These are phyloP conservation scores for Phoma sp. DNA, from an alignment of 2,329 filamentous ascomycete species.

Conservation along the genomic window DNA sequence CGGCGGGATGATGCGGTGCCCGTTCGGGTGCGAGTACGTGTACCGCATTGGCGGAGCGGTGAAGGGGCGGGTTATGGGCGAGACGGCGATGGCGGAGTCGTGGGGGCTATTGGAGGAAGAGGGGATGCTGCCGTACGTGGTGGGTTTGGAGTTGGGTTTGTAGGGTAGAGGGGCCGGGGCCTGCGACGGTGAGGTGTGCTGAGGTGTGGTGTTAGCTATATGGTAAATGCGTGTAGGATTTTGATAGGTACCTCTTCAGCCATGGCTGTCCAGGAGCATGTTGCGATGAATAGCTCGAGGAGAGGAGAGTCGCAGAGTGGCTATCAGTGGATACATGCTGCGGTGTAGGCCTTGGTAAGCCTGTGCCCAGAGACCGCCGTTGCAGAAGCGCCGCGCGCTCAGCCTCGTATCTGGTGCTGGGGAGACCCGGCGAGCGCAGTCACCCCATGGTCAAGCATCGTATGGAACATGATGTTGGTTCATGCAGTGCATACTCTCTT, in stretches of 20 bases:
- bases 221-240: neutral
- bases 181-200: neutral
- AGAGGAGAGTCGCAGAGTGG: neutral
- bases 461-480: conserved; percentile 26
- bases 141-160: conserved; percentile 11
- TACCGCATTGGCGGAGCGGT: conserved; percentile 16
- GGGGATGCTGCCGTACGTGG: conserved; percentile 21
- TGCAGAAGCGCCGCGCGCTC: conserved; percentile 11
- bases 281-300: neutral
- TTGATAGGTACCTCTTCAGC: conserved; percentile 20
- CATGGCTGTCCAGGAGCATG: conserved; percentile 22
- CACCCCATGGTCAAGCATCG: neutral
- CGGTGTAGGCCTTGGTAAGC: conserved; percentile 18
- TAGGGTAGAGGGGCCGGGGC: neutral
- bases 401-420: conserved; percentile 18
- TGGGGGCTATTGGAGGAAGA: conserved; percentile 6
- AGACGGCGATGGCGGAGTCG: conserved; percentile 23
- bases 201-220: neutral
- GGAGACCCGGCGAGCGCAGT: neutral
- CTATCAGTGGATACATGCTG: conserved; percentile 10
- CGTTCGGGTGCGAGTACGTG: conserved; percentile 19
- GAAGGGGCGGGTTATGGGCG: conserved; percentile 7
- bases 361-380: conserved; percentile 9
- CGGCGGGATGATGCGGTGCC: conserved; percentile 32
- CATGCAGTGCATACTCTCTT: neutral